phyloP scores from a whole-genome alignment of 768 basidiomycete species.

The Leccinum subgranulosum region DNA sequence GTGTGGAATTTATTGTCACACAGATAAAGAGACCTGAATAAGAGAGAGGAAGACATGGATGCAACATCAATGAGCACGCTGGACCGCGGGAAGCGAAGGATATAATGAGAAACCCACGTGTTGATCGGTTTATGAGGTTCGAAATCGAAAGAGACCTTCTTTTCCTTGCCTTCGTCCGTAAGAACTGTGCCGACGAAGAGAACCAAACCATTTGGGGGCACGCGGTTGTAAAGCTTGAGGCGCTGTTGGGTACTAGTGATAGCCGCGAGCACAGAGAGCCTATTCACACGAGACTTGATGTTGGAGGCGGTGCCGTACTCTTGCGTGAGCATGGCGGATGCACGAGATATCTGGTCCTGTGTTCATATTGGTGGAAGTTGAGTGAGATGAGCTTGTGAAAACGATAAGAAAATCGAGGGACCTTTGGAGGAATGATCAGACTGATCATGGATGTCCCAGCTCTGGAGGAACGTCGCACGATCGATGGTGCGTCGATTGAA shows the following conservation, averaged over 20 bases:
- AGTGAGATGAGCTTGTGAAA: not conserved
- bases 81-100: not conserved
- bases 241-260: slow-evolving; percentile 98
- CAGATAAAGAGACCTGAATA: slow-evolving; percentile 84
- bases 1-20: slow-evolving; percentile 99
- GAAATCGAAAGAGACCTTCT: slow-evolving; percentile 98
- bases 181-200: slow-evolving; percentile 98
- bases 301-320: slow-evolving; percentile 99
- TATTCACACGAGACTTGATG: slow-evolving; percentile 98
- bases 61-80: not conserved
- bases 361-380: slow-evolving; percentile 1
- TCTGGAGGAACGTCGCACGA: slow-evolving; percentile 37
- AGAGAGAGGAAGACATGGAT: slow-evolving; percentile 3
- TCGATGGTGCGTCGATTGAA: slow-evolving; percentile 14
- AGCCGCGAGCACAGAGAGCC: slow-evolving; percentile 94
- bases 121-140: slow-evolving; percentile 99
- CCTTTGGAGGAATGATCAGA: slow-evolving; percentile 94
- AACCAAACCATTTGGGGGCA: slow-evolving; percentile 95
- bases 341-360: slow-evolving; percentile 91
- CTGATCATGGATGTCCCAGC: slow-evolving; percentile 99
- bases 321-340: slow-evolving; percentile 94
- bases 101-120: slow-evolving; percentile 57
- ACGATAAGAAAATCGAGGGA: slow-evolving; percentile 29
- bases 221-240: slow-evolving; percentile 93
- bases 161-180: slow-evolving; percentile 98